Percentiles rank a stretch among this genome's conserved stretches.
These are phyloP conservation scores for Coprinopsis sp. DNA, from an alignment of 768 basidiomycete species.

Conservation along the genomic window DNA sequence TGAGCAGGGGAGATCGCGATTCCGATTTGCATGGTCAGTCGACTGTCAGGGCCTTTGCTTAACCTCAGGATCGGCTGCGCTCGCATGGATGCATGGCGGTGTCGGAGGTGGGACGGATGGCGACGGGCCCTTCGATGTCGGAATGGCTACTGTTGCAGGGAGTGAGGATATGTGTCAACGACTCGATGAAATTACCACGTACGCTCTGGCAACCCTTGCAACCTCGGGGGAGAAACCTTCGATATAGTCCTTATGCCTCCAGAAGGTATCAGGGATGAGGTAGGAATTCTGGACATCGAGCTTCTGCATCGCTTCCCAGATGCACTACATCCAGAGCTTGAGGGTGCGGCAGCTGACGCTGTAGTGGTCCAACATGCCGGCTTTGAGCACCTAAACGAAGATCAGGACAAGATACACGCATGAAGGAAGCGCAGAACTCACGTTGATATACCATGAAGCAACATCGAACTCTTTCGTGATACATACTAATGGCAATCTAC, in stretches of 20 bases:
- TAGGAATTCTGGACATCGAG: slow-evolving; percentile 98
- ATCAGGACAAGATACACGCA: slow-evolving; percentile 6
- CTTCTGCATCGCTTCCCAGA: slow-evolving; percentile 96
- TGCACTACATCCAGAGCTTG: slow-evolving; percentile 93
- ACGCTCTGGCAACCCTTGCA: slow-evolving; percentile 99
- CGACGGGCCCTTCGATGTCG: slow-evolving; percentile 94
- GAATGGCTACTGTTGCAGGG: slow-evolving; percentile 63
- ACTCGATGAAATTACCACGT: slow-evolving; percentile 28
- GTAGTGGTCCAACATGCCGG: slow-evolving; percentile 99
- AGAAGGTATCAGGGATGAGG: slow-evolving; percentile 85
- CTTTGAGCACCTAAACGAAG: slow-evolving; percentile 91
- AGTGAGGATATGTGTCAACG: not conserved
- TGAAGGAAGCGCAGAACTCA: slow-evolving; percentile 30
- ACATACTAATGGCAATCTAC: slow-evolving; percentile 89
- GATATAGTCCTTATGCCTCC: slow-evolving; percentile 96
- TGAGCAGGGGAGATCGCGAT: slow-evolving; percentile 93
- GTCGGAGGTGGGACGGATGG: slow-evolving; percentile 97
- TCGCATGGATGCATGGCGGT: slow-evolving; percentile 98
- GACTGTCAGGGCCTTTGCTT: not conserved
- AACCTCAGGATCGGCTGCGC: slow-evolving; percentile 20
- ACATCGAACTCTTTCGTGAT: slow-evolving; percentile 97
- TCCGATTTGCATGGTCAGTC: slow-evolving; percentile 97
- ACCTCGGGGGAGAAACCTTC: slow-evolving; percentile 99
- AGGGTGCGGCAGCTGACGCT: slow-evolving; percentile 98
- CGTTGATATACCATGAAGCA: slow-evolving; percentile 89